Conservation (phyloP, 495 filamentous ascomycete species). For the Annulohypoxylon maeteangense region DNA sequence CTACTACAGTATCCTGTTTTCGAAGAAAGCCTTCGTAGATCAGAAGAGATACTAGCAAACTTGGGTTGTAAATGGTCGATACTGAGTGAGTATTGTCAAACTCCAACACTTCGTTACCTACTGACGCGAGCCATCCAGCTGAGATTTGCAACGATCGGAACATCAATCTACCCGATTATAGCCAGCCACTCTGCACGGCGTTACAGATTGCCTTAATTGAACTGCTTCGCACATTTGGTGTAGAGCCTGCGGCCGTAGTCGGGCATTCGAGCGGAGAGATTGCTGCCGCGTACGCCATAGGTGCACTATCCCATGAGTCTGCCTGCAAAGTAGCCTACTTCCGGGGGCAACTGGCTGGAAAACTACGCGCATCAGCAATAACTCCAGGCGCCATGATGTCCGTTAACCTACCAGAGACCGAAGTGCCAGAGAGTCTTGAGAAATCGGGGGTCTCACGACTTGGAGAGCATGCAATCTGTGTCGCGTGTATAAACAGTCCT, state of each 20-base stretch:
- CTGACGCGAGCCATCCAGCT: not conserved
- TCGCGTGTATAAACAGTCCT: conserved; percentile 62
- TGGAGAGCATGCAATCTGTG: not conserved
- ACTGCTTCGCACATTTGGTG: conserved; percentile 57
- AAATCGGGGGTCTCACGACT: not conserved
- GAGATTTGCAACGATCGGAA: not conserved
- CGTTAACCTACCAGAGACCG: conserved; percentile 46
- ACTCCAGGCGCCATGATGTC: conserved; percentile 54
- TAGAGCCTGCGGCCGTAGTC: conserved; percentile 56
- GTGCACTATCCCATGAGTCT: conserved; percentile 49
- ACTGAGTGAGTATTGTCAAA: conserved; percentile 26
- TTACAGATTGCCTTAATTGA: conserved; percentile 61
- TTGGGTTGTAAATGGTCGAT: conserved; percentile 49
- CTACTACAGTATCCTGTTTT: conserved; percentile 47
- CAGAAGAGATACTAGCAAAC: not conserved
- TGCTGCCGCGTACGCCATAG: conserved; percentile 49
- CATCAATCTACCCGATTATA: conserved; percentile 48
- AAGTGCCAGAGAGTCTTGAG: conserved; percentile 34
- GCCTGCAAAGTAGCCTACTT: conserved; percentile 58
- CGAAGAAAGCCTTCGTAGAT: conserved; percentile 17
- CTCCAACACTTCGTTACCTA: too few relatives aligned
- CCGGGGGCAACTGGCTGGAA: conserved; percentile 33
- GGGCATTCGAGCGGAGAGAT: conserved; percentile 72
- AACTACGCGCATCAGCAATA: not conserved
- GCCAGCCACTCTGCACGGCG: conserved; percentile 55